Conservation (phyloP, 345 rosid genomes). For the Noccaea bulbosa region DNA sequence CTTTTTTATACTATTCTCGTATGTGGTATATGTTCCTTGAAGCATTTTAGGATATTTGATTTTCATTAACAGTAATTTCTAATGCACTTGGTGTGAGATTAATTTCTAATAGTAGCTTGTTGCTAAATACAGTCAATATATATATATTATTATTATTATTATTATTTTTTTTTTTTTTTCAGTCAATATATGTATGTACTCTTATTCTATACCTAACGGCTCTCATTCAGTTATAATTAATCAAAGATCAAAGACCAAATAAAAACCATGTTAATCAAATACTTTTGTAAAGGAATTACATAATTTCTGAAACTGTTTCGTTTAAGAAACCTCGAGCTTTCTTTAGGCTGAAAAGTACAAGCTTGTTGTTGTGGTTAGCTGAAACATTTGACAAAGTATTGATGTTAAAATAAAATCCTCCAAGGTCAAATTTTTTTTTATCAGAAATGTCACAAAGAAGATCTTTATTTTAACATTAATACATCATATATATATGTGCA, state of each 20-base stretch:
- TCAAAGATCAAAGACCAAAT: not conserved
- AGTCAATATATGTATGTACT: not conserved
- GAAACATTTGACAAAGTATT: too few relatives aligned
- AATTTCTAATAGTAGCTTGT: constrained; percentile 1
- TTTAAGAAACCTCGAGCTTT: not conserved
- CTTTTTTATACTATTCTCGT: constrained; percentile 27
- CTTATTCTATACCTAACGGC: not conserved
- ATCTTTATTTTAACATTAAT: too few relatives aligned
- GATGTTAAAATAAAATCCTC: too few relatives aligned
- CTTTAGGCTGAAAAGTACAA: not conserved
- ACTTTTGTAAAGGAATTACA: not conserved
- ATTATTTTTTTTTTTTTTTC: too few relatives aligned
- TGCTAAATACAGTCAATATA: not conserved
- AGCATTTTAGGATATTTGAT: not conserved
- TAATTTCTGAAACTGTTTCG: not conserved
- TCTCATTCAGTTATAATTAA: not conserved
- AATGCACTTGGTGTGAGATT: not conserved
- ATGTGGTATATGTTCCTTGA: constrained; percentile 26
- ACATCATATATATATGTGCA: too few relatives aligned
- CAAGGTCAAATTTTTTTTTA: too few relatives aligned
- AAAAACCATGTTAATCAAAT: not conserved
- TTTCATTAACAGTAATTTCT: not conserved
- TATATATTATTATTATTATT: too few relatives aligned
- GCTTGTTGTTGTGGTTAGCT: not conserved
- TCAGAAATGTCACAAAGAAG: too few relatives aligned